Base-by-base conservation (phyloP, 1,284 basidiomycete genomes). In the Tremellales sp. region DNA sequence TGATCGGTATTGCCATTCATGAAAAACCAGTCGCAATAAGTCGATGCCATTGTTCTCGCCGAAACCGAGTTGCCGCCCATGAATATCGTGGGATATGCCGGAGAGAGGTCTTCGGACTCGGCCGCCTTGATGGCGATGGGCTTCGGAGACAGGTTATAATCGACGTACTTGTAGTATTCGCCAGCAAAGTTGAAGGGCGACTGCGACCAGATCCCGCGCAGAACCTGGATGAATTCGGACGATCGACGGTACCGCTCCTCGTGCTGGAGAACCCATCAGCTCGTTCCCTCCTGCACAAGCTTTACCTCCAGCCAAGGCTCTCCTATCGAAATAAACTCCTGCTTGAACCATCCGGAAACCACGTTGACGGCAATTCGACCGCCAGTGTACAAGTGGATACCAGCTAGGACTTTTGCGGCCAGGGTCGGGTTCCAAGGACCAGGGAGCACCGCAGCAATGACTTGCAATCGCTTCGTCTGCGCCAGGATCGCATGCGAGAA, bases 281-380 rank as follows among this genome's bases (percentile, higher is more conserved):
- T n/a, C n/a, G n/a, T n/a, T n/a, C n/a, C n/a, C n/a, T n/a, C n/a
- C n/a, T n/a, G n/a, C n/a, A n/a, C n/a, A n/a, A n/a, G n/a, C 38
- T 37, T 29, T 6, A 45, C 44, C 33, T 53, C 51, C 21, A 49
- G 43, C 47, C 51, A 53, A 12, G 41, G 43, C 27, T 49, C 43
- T 12, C 46, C 46, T 21, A 49, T 48, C 28, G 43, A 24, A 3
- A n/a, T 19, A 18, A 40, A 45, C 33, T 53, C 51, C 21, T 37
- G 33, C 32, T 45, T 45, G 47, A 41, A 53, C 51, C 51, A 53
- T 6, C 51, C 51, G 10, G 47, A 49, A 19, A 53, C 51, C 19
- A 49, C 32, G 38, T 49, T 53, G 42, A 49, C 35, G 24, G 51
- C 47, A 8, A 49, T 39, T 6, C 51, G 51, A 3, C 41, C 40